phyloP scores from a whole-genome alignment of 2,329 filamentous ascomycete genomes.

The Apiospora saccharicola region DNA sequence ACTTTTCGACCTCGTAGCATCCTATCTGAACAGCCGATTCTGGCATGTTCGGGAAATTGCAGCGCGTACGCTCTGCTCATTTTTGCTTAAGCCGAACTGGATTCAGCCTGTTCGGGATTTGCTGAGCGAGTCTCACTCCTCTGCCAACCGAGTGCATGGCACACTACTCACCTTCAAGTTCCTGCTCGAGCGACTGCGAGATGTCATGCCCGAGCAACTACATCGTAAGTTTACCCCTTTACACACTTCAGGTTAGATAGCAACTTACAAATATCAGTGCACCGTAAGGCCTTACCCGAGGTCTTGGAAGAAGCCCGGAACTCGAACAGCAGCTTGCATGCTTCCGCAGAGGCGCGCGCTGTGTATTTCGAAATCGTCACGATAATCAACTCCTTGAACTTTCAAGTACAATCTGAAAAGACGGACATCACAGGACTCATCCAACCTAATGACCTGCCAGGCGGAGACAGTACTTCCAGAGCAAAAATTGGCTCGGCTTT shows the following conservation, averaged over 20 bases:
- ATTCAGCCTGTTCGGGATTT: constrained; percentile 48
- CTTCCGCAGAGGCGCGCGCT: constrained; percentile 39
- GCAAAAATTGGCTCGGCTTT: constrained; percentile 11
- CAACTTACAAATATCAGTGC: constrained; percentile 33
- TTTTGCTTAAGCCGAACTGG: constrained; percentile 62
- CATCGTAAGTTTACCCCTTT: constrained; percentile 46
- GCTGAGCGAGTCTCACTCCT: constrained; percentile 42
- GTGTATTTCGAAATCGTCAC: constrained; percentile 44
- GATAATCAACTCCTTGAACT: constrained; percentile 32
- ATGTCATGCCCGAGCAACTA: constrained; percentile 53
- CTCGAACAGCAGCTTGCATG: constrained; percentile 31
- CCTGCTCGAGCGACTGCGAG: constrained; percentile 60
- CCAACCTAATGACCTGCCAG: background rate
- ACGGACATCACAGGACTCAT: background rate
- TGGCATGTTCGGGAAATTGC: constrained; percentile 88
- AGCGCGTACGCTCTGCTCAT: constrained; percentile 73
- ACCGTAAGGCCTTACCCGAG: constrained; percentile 42
- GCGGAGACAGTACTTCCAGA: background rate
- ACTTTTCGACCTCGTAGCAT: constrained; percentile 65
- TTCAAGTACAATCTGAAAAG: background rate
- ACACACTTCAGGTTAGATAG: no score
- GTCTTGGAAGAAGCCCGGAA: constrained; percentile 34
- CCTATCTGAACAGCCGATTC: constrained; percentile 71
- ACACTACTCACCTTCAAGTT: constrained; percentile 63
- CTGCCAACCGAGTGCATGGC: constrained; percentile 66